Conservation (phyloP, 1,284 basidiomycete species). For the Sutorius eximius region DNA sequence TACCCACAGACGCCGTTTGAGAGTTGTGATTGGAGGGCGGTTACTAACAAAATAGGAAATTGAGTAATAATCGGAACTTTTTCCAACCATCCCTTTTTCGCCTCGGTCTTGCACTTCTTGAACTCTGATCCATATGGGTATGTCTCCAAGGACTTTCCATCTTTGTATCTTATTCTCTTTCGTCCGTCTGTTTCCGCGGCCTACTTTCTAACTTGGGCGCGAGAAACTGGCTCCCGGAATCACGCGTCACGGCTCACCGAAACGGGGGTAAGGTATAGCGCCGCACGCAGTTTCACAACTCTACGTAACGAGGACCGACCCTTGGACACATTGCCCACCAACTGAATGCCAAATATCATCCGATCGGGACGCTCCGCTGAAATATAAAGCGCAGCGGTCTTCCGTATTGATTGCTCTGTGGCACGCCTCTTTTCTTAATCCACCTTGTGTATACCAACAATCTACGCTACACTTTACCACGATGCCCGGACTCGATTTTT, state of each 20-base stretch:
- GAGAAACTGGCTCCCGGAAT: conserved; percentile 3
- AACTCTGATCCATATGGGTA: conserved; percentile 5
- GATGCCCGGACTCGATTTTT: conserved; percentile 48
- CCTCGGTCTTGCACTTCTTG: background rate
- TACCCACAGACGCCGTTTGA: too few relatives aligned
- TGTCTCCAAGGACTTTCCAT: conserved; percentile 6
- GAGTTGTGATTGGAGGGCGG: background rate
- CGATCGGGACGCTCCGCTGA: conserved; percentile 7
- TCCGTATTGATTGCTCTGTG: background rate
- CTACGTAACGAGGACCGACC: conserved; percentile 30
- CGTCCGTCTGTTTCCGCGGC: conserved; percentile 24
- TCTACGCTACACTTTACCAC: conserved; percentile 13
- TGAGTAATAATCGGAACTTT: background rate
- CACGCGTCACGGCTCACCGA: conserved; percentile 1
- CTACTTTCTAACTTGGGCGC: conserved; percentile 1
- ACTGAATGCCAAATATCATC: conserved; percentile 13
- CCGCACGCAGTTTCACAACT: conserved; percentile 7
- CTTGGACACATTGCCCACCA: conserved; percentile 14
- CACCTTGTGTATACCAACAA: conserved; percentile 27
- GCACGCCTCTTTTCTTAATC: conserved; percentile 13
- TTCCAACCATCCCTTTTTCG: background rate
- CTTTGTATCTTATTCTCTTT: conserved; percentile 7
- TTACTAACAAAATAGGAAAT: background rate
- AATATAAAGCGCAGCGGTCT: conserved; percentile 22
- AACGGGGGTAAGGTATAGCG: conserved; percentile 10